Evolutionary conservation across 352 stramenopile genomes (phyloP), one percentile per base, ranked within the genome.

Genomic region (Phytophthora brassicae): DNA sequence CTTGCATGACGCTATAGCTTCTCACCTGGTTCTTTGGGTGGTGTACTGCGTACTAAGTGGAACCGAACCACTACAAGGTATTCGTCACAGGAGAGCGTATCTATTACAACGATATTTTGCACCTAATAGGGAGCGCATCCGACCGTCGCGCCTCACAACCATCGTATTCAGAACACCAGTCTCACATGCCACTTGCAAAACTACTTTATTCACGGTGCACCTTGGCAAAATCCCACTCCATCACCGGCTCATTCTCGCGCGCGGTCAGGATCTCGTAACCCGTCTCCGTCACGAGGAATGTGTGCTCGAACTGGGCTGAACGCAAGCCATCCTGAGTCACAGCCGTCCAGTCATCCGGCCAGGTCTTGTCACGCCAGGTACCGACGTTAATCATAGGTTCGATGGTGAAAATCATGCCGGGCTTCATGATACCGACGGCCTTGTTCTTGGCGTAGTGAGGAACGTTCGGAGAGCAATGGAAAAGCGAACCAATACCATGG

Each of bases 331-430:
- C 97, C 8, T 75, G 84, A 5, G 97, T 99, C 13, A 98, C 94
- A 12, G 90, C 92, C 22, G 97, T 99, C 97, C 97, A 99, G 64
- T 99, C 96, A 71, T 99, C 97, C 16, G 91, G 92, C 97, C 97
- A 99, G 5, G 89, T 98, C 67, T 84, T 67, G 65, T 92, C 86
- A 89, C 94, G 69, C 90, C 85, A 90, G 58, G 78, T 77, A 19
- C 81, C 97, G n/a, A 97, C 74, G 77, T 99, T 99, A 68, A 99
- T 99, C 97, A 99, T 99, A 8, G 97, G 97, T 70, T 99, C 97
- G 54, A 99, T 98, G 0, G 97, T 99, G 76, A 99, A 99, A 41
- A 99, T 97, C 79, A 99, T 95, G 23, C 97, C 97, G 3, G 90
- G 87, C 62, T 97, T 98, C 93, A 99, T 99, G 20, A 98, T 94